These are phyloP conservation scores for Crassisporium funariophilum DNA, from an alignment of 768 basidiomycete genomes.

Conservation along the genomic window DNA sequence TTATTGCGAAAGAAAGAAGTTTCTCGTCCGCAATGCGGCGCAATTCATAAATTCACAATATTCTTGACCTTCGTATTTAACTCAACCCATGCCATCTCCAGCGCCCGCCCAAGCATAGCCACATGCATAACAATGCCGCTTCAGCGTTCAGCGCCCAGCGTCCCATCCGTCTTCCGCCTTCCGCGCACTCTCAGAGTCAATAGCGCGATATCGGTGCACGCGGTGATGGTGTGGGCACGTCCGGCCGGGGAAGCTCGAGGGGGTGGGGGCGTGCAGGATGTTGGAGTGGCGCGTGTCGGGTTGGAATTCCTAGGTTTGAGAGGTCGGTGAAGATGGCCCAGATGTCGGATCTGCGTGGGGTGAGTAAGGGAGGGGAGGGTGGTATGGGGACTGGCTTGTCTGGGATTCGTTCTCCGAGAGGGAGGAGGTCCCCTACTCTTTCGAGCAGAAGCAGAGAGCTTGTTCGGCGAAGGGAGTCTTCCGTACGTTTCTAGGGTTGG, in stretches of 20 bases:
- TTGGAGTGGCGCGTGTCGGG: constrained; percentile 25
- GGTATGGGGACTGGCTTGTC: constrained; percentile 15
- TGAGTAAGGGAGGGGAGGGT: neutral
- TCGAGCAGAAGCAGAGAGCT: constrained; percentile 19
- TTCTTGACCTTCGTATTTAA: constrained; percentile 17
- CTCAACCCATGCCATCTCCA: constrained; percentile 22
- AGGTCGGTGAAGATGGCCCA: constrained; percentile 25
- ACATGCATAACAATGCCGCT: constrained; percentile 22
- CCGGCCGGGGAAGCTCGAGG: constrained; percentile 1
- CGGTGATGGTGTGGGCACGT: constrained; percentile 18
- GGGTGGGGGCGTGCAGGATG: constrained; percentile 15
- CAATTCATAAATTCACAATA: constrained; percentile 18
- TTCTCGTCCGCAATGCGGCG: too few species aligned
- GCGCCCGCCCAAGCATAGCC: constrained; percentile 17
- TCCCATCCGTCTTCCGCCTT: too few species aligned
- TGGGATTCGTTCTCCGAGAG: constrained; percentile 14
- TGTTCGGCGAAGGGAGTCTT: neutral
- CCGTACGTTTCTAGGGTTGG: neutral
- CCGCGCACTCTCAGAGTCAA: constrained; percentile 23
- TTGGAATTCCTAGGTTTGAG: constrained; percentile 22
- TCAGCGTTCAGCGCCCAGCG: constrained; percentile 18
- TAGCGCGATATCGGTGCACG: constrained; percentile 16
- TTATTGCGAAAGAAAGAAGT: too few species aligned
- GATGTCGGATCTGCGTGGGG: constrained; percentile 16
- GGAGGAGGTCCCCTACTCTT: constrained; percentile 15